Base-by-base conservation (phyloP, 2,329 filamentous ascomycete genomes). In the Neurospora sp. region DNA sequence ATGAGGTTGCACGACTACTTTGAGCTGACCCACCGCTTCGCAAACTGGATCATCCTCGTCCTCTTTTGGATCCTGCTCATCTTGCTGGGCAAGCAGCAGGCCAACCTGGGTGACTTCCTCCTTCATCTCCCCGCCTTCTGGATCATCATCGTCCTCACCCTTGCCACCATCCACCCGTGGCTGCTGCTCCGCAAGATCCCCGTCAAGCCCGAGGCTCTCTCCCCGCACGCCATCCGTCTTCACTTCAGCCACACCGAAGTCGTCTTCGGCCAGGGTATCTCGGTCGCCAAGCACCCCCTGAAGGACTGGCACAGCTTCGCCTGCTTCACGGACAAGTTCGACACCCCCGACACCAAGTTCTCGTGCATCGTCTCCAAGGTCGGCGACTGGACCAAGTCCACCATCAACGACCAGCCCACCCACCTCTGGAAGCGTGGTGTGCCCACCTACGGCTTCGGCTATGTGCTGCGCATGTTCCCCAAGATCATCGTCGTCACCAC, bases 21-120 rank as follows among this genome's bases (percentile, higher is more conserved):
- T 76, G 91, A 93, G 80, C 80, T 86, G 67, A 85, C 86, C 66
- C 91, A 93, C 79, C 89, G 91, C 67, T 93, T 91, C 78, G 85
- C 85, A 5, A 91, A 90, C n/a, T 93, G 91, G 91, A 82, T 84
- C 11, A 83, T 87, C 10, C 81, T 93, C 6, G 82, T 69, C 67
- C 68, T 77, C 36, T 76, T 77, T 70, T 77, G 76, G 76, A 74
- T 80, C 0, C 69, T 76, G 8, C 43, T 76, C n/a, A 76, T 82
- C 68, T 68, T 75, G 17, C 78, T 82, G 46, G 75, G 78, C 68
- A 74, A 75, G 11, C 76, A 78, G 23, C 70, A 77, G 15, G 66
- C 73, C 10, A 70, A 73, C 38, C 72, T 81, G 3, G 73, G 75
- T 6, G 11, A 70, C n/a, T 76, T 78, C 46, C 76, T 89, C 10